Evolutionary conservation across 495 filamentous ascomycete species (phyloP).

Genomic region (Apiosordaria backusii): DNA sequence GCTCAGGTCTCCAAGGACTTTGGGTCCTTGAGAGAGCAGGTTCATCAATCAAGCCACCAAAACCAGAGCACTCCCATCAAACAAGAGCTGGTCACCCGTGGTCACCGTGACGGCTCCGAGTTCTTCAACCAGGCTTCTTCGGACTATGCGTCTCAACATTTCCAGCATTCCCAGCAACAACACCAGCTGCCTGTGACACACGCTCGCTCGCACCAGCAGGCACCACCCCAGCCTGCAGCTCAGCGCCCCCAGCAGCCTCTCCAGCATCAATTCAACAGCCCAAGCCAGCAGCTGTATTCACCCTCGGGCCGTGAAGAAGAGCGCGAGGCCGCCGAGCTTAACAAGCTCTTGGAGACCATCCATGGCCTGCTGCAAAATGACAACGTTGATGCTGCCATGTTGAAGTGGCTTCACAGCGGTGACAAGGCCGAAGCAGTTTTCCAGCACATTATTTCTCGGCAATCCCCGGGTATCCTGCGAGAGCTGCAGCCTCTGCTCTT

Average conservation of each 20-base stretch:
- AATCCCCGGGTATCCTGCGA: constrained; percentile 66
- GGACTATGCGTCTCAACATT: constrained; percentile 27
- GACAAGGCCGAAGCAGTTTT: constrained; percentile 74
- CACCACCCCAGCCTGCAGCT: background rate
- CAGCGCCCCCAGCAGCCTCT: constrained; percentile 22
- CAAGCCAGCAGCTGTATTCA: constrained; percentile 36
- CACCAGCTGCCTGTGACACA: constrained; percentile 17
- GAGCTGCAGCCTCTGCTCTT: constrained; percentile 72
- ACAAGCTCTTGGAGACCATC: constrained; percentile 63
- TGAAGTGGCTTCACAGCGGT: constrained; percentile 80
- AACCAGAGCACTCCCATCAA: constrained; percentile 15
- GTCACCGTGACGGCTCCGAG: constrained; percentile 20
- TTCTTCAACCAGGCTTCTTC: constrained; percentile 22
- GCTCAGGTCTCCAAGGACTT: constrained; percentile 38
- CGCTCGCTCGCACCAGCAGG: constrained; percentile 19
- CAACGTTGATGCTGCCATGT: constrained; percentile 63
- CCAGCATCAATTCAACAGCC: constrained; percentile 29
- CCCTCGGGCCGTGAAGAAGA: constrained; percentile 35
- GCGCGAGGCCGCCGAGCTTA: constrained; percentile 54
- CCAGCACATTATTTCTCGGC: constrained; percentile 70
- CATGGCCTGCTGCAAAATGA: constrained; percentile 60
- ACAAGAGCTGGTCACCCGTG: constrained; percentile 14
- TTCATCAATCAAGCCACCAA: constrained; percentile 24
- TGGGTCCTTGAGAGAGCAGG: constrained; percentile 24
- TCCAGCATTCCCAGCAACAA: constrained; percentile 18